Conservation (phyloP, 768 basidiomycete genomes). For the Dacryopinax spathularia region DNA sequence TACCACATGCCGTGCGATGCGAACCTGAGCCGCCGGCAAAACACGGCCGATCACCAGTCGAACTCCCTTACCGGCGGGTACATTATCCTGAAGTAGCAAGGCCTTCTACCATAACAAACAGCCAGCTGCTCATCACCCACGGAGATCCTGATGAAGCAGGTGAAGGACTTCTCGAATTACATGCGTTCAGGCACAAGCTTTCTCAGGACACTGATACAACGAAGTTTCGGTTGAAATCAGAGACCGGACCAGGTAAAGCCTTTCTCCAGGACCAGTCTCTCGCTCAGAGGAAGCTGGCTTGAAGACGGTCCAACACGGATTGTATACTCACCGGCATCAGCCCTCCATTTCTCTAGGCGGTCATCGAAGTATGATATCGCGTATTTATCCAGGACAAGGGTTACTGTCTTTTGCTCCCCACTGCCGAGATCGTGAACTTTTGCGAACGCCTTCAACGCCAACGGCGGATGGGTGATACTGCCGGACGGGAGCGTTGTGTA, state of each 20-base stretch:
- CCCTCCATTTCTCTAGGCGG: slow-evolving; percentile 30
- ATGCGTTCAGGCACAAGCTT: background rate
- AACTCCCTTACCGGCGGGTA: no score
- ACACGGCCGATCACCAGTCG: no score
- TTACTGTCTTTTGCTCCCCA: slow-evolving; percentile 31
- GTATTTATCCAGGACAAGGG: slow-evolving; percentile 43
- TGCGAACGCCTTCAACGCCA: slow-evolving; percentile 47
- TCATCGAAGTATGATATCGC: slow-evolving; percentile 39
- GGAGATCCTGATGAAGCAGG: no score
- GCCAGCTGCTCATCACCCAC: no score
- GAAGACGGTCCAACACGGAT: slow-evolving; percentile 37
- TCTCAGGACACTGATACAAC: background rate
- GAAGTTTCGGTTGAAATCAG: no score
- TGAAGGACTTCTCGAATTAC: no score
- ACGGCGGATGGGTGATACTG: slow-evolving; percentile 41
- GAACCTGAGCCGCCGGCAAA: no score
- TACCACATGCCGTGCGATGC: no score
- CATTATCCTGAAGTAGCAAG: no score
- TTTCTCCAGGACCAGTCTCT: background rate
- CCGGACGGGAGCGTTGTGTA: slow-evolving; percentile 39
- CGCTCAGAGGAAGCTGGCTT: background rate
- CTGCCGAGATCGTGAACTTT: slow-evolving; percentile 42
- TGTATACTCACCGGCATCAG: slow-evolving; percentile 34
- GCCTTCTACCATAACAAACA: no score
- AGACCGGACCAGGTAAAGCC: background rate